Conservation (phyloP, 805 yeast genomes). For the Saccharomycopsis sp. region DNA sequence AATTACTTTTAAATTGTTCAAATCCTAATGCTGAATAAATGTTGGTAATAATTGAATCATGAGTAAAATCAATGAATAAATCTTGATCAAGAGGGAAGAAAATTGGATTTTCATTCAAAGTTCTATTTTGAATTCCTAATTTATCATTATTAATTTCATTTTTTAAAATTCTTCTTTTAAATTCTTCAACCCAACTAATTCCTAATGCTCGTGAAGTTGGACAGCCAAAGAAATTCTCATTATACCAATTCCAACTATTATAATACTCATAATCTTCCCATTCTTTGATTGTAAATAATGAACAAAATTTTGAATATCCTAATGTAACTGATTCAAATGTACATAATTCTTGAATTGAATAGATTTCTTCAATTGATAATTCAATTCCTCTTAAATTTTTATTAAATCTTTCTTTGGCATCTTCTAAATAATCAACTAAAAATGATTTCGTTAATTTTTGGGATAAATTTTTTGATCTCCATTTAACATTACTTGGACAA, state of each 20-base stretch:
- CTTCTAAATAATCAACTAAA: constrained; percentile 30
- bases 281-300: constrained; percentile 57
- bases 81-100: constrained; percentile 34
- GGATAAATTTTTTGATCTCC: not conserved
- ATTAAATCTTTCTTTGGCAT: constrained; percentile 48
- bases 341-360: constrained; percentile 51
- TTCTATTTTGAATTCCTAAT: constrained; percentile 37
- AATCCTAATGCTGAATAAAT: constrained; percentile 58
- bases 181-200: constrained; percentile 39
- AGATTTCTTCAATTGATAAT: constrained; percentile 42
- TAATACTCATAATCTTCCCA: constrained; percentile 53
- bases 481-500: constrained; percentile 15
- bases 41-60: constrained; percentile 59
- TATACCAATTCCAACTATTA: constrained; percentile 49
- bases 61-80: constrained; percentile 62
- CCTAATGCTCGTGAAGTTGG: constrained; percentile 50
- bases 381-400: constrained; percentile 43
- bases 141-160: constrained; percentile 40
- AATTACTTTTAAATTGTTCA: constrained; percentile 16
- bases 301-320: constrained; percentile 60
- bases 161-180: constrained; percentile 31
- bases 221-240: constrained; percentile 58
- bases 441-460: constrained; percentile 1
- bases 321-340: constrained; percentile 65
- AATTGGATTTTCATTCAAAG: constrained; percentile 22